phyloP scores from a whole-genome alignment of 2,329 filamentous ascomycete genomes.

The Xenosphaeropsis pyriputrescens region DNA sequence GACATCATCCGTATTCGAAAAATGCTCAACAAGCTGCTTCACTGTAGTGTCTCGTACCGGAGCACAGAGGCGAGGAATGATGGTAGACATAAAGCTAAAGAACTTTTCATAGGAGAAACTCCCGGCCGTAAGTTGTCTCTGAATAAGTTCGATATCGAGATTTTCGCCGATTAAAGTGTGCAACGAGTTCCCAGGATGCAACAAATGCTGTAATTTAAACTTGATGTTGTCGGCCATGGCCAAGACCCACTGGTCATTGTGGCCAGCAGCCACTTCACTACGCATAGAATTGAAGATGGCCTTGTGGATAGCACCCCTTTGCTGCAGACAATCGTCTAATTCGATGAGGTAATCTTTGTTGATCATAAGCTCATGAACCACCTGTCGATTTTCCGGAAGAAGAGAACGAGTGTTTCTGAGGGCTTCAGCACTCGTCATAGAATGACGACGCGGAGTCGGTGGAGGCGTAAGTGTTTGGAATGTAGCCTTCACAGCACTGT shows the following conservation, averaged over 20 bases:
- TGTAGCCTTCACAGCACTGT: conserved; percentile 24
- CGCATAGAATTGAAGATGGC: conserved; percentile 45
- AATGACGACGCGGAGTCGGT: conserved; percentile 21
- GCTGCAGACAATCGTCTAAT: conserved; percentile 40
- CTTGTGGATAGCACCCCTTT: conserved; percentile 43
- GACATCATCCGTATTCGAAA: conserved; percentile 44
- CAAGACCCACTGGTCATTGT: conserved; percentile 52
- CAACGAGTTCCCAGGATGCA: conserved; percentile 59
- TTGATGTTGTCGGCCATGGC: conserved; percentile 57
- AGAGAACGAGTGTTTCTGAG: conserved; percentile 23
- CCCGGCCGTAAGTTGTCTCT: conserved; percentile 52
- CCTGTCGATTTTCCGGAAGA: conserved; percentile 57
- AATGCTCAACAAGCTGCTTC: conserved; percentile 49
- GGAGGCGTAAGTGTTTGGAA: conserved; percentile 37
- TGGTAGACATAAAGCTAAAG: conserved; percentile 59
- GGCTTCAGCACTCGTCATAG: conserved; percentile 12
- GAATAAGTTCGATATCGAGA: conserved; percentile 57
- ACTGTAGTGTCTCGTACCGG: conserved; percentile 69
- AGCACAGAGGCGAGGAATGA: conserved; percentile 68
- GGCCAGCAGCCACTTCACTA: conserved; percentile 44
- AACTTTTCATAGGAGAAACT: conserved; percentile 72
- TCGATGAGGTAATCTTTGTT: conserved; percentile 67
- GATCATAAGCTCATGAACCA: conserved; percentile 69
- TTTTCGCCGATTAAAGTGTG: conserved; percentile 62
- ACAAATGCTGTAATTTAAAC: conserved; percentile 55